Base-by-base conservation (phyloP, 495 filamentous ascomycete species). In the Lophiostoma macrostomum region DNA sequence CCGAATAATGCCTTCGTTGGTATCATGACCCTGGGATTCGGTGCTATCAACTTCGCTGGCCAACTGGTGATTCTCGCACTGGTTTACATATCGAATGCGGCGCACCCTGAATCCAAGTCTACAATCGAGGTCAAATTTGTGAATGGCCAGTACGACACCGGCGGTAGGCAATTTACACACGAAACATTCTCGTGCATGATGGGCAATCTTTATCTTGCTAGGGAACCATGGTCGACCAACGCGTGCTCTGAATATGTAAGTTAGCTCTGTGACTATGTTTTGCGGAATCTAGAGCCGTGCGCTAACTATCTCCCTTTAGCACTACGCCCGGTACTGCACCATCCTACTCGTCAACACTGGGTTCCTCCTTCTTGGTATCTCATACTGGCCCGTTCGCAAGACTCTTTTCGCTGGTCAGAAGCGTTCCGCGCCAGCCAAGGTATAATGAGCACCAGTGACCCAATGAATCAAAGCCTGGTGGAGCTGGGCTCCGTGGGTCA, bases 191-290 rank as follows among this genome's bases (percentile, higher is more conserved):
- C 18, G 4, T 49, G 45, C 32, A 37, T 38, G 31, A 49, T 49
- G 45, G 31, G 34, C 31, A 49, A 49, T 25, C 23, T 49, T 10
- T 49, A 37, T 32, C 32, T 49, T 4, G 14, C 5, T 4, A n/a
- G 24, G 28, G 43, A 46, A 29, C 43, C 43, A 2, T 46, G 43
- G 43, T 18, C 27, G 1, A 46, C 43, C 13, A 46, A 46, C 34
- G 43, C 43, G 12, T 46, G 43, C 43, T 46, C 43, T 14, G 43
- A 46, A 34, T 46, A 46, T 19, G 43, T 46, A 46, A 31, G 43
- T 43, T 28, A 7, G 20, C 7, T 16, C 22, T 44, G 3, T 6
- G 6, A 22, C 6, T 40, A 10, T 19, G 18, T 27, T 44, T 14
- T 8, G 4, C 4, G 39, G 7, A 7, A 23, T 10, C 4, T 25